phyloP scores from a whole-genome alignment of 2,329 filamentous ascomycete genomes.

The Aspergillus neotritici region DNA sequence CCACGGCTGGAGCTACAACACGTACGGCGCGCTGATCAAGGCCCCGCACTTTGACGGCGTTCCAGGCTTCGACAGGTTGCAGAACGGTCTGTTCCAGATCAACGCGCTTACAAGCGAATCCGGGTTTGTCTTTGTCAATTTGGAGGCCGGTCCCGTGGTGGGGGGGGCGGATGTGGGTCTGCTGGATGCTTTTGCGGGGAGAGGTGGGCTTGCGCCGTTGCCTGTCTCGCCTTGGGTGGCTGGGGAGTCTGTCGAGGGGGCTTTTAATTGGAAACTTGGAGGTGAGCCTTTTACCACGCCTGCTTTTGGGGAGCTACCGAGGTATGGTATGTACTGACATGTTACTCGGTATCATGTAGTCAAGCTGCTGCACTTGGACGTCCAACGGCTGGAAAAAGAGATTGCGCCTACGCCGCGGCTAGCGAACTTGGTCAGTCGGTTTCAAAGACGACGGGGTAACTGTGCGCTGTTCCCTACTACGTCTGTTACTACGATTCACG shows the following conservation, averaged over 20 bases:
- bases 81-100: constrained; percentile 50
- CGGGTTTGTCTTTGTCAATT: constrained; percentile 27
- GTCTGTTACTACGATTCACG: constrained; percentile 18
- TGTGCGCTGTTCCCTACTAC: constrained; percentile 20
- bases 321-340: constrained; percentile 1
- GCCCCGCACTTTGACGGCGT: constrained; percentile 55
- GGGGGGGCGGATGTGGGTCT: background rate
- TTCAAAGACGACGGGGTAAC: background rate
- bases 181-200: constrained; percentile 12
- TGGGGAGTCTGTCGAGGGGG: constrained; percentile 22
- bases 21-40: constrained; percentile 54
- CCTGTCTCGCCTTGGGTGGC: constrained; percentile 19
- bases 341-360: constrained; percentile 1
- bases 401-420: background rate
- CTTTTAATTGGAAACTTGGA: constrained; percentile 32
- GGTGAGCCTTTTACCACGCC: constrained; percentile 13
- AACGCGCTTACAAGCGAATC: constrained; percentile 17
- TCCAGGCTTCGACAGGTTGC: constrained; percentile 50
- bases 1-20: constrained; percentile 59
- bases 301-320: background rate
- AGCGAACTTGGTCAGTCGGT: background rate
- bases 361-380: background rate
- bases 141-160: constrained; percentile 11
- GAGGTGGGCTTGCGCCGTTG: constrained; percentile 5
- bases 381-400: too few species aligned